Evolutionary conservation across 192 early-diverging fungal species (phyloP).

Genomic region (Coemansia sp.): DNA sequence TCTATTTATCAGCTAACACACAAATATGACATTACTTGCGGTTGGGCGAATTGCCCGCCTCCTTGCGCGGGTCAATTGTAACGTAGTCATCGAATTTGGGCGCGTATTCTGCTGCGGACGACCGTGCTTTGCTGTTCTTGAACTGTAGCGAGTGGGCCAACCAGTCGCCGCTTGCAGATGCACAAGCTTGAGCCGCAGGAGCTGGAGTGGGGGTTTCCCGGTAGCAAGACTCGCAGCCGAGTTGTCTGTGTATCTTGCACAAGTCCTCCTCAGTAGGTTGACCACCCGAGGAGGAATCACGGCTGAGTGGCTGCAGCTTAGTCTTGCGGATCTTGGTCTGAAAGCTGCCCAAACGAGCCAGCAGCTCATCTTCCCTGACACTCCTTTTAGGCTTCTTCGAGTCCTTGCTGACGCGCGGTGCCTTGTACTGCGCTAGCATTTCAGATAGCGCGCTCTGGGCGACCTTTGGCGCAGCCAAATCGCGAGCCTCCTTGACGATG

Average conservation of each 20-base stretch:
- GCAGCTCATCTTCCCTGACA: conserved; percentile 55
- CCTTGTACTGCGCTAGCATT: conserved; percentile 24
- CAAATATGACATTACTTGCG: not conserved
- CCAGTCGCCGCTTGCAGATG: conserved; percentile 68
- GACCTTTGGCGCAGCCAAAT: not conserved
- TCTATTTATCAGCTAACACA: too few relatives aligned
- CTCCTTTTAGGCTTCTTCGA: conserved; percentile 21
- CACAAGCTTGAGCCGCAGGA: too few relatives aligned
- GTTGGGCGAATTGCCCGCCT: not conserved
- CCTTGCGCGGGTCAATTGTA: conserved; percentile 65
- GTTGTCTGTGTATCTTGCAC: conserved; percentile 73
- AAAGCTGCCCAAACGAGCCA: conserved; percentile 41
- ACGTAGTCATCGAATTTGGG: conserved; percentile 65
- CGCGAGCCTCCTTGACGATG: not conserved
- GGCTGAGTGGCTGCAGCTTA: conserved; percentile 46
- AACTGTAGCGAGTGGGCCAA: conserved; percentile 78
- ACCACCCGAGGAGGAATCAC: conserved; percentile 10
- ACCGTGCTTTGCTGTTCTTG: conserved; percentile 65
- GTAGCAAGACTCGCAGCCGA: conserved; percentile 71
- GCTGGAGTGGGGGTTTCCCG: not conserved
- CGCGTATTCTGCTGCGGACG: conserved; percentile 54
- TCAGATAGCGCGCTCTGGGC: conserved; percentile 5
- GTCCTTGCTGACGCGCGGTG: not conserved
- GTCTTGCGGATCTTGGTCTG: conserved; percentile 57
- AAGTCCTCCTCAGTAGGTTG: conserved; percentile 44